Conservation (phyloP, 2,329 filamentous ascomycete species). For the Neonectria magnoliae region DNA sequence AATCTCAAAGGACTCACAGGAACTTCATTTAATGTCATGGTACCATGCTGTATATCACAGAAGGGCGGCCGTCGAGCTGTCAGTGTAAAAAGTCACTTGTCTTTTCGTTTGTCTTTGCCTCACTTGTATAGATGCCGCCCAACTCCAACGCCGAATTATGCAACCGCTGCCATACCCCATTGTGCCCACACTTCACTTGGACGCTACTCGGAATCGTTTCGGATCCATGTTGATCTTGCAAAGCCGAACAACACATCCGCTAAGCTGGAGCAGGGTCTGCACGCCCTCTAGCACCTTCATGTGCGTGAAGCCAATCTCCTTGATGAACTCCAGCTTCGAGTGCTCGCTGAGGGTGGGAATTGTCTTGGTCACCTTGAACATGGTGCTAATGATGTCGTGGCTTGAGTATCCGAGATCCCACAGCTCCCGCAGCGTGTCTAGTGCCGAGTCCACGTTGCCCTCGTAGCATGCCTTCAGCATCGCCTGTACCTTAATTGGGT, state of each 20-base stretch:
- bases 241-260: conserved; percentile 88
- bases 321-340: conserved; percentile 95
- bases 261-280: conserved; percentile 92
- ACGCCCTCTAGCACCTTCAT: conserved; percentile 99
- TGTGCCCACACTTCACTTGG: conserved; percentile 44
- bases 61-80: conserved; percentile 28
- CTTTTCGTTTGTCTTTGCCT: conserved; percentile 30
- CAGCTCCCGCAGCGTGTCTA: conserved; percentile 87
- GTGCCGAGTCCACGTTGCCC: conserved; percentile 85
- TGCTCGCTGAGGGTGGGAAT: conserved; percentile 93
- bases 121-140: conserved; percentile 29
- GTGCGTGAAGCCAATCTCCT: conserved; percentile 98
- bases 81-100: conserved; percentile 38
- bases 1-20: conserved; percentile 7
- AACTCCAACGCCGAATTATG: conserved; percentile 50
- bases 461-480: conserved; percentile 99
- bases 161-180: conserved; percentile 31
- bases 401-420: conserved; percentile 98
- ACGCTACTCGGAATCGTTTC: conserved; percentile 71
- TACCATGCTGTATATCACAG: conserved; percentile 33
- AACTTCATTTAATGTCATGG: conserved; percentile 13
- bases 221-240: conserved; percentile 98
- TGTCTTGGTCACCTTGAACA: conserved; percentile 98
- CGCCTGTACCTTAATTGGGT: conserved; percentile 97
- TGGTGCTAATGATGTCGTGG: conserved; percentile 98